Evolutionary conservation across 306 rosid genomes (phyloP).

Genomic region (Quercus rubra): DNA sequence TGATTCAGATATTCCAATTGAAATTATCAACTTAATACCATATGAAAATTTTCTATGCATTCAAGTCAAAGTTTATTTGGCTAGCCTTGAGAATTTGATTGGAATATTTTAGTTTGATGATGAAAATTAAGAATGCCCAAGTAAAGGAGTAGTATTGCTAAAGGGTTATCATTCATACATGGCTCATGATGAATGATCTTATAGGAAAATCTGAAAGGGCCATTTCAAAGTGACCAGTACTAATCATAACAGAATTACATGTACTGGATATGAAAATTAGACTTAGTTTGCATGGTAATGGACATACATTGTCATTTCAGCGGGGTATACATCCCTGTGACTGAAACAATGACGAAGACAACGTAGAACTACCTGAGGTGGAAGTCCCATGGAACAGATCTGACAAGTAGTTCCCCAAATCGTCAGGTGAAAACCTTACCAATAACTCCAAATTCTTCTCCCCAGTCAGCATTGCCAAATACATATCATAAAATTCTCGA

Average conservation of each 20-base stretch:
- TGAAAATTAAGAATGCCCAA: not conserved
- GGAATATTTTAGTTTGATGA: not conserved
- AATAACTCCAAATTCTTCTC: conserved; percentile 26
- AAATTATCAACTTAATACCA: not conserved
- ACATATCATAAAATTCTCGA: conserved; percentile 28
- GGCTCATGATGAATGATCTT: not conserved
- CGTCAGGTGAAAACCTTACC: conserved; percentile 40
- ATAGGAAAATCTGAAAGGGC: not conserved
- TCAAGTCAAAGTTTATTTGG: not conserved
- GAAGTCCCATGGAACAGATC: conserved; percentile 46
- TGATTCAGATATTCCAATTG: not conserved
- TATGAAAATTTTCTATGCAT: not conserved
- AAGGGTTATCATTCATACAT: conserved; percentile 7
- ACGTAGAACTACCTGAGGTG: conserved; percentile 7
- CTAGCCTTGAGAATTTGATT: not conserved
- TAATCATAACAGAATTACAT: not conserved
- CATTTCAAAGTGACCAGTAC: not conserved
- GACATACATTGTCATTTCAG: not conserved
- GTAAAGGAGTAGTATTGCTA: not conserved
- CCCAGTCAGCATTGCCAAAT: not conserved
- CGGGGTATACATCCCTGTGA: conserved; percentile 2
- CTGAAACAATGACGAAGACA: conserved; percentile 9
- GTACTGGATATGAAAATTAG: not conserved
- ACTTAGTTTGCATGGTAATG: not conserved
- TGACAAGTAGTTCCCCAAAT: conserved; percentile 53